A percentile compares a stretch with the other conserved stretches of the same genome.
phyloP scores from a whole-genome alignment of 495 filamentous ascomycete species.

The Geopyxis carbonaria region DNA sequence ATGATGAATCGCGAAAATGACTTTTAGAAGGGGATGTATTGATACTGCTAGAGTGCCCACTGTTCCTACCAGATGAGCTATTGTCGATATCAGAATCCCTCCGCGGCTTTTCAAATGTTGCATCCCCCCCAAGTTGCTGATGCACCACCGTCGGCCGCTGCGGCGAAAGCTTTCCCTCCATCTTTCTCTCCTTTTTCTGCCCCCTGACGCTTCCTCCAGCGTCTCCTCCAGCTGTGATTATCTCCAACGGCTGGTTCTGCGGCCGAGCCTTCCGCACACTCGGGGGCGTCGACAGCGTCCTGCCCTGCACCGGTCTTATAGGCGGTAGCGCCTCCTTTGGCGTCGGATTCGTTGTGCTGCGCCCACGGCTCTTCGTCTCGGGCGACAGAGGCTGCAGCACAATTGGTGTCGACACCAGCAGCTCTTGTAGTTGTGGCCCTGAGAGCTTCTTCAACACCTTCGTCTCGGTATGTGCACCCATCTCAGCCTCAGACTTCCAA shows the following conservation, averaged over 20 bases:
- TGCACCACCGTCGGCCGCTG: constrained; percentile 8
- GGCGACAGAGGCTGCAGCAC: no score
- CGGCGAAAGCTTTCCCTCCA: background rate
- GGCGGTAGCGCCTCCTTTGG: background rate
- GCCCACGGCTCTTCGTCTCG: background rate
- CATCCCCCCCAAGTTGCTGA: constrained; percentile 7
- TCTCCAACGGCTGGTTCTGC: constrained; percentile 3
- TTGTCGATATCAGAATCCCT: background rate
- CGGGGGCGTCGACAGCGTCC: constrained; percentile 6
- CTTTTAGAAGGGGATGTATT: constrained; percentile 4
- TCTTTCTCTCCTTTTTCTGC: background rate
- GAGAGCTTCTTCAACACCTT: no score
- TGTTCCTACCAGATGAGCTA: constrained; percentile 9
- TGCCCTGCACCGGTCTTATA: background rate
- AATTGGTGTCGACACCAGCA: no score
- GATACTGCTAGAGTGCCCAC: constrained; percentile 3
- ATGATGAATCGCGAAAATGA: background rate
- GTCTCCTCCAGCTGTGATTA: constrained; percentile 4
- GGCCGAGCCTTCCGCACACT: constrained; percentile 10
- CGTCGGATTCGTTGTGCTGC: background rate
- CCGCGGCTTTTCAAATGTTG: constrained; percentile 1
- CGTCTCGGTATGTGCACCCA: no score
- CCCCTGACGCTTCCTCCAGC: background rate
- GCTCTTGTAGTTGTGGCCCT: no score
- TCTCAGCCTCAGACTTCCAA: no score